Base-by-base conservation (phyloP, 345 rosid species). In the Eucalyptus sp. region DNA sequence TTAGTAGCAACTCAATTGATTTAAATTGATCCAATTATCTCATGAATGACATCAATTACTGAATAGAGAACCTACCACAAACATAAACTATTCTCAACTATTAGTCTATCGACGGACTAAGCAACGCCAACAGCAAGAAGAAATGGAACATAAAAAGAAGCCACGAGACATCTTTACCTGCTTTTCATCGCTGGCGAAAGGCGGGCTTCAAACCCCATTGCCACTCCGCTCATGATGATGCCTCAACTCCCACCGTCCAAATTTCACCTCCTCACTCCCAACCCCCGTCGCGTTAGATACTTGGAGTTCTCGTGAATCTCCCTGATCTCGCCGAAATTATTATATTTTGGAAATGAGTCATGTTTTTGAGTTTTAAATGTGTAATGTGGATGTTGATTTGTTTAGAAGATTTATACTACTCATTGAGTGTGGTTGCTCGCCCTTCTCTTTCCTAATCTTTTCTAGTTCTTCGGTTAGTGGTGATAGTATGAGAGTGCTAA, bases 191-290 rank as follows among this genome's bases (percentile, higher is more conserved):
- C 58, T 44, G n/a, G 41, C 44, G 66, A 66, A 81, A 86, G 92
- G 90, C 3, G 94, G 91, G 52, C 89, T 81, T 93, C 97, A 92
- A 2, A 49, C 83, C n/a, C 92, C 94, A n/a, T 66, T 6, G 48
- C 87, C 91, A 50, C 60, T 89, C 95, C 95, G 94, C 17, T 95
- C 95, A 50, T 92, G 89, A 87, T 92, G 96, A 50, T 92, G 89
- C 92, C 97, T 90, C 90, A 95, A 60, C 86, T 91, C 88, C 16
- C 64, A 79, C 81, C 91, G 94, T 44, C 86, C 88, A 88, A 91
- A 86, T 81, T 93, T 94, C 88, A 58, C 62, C 12, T 89, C 89
- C 8, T 86, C 88, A 13, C 90, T 44, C 17, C 60, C 51, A 7
- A 90, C 90, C 56, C 87, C 87, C 87, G 93, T 87, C 86, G n/a